Conservation (phyloP, 768 basidiomycete genomes). For the Candolleomyces eurysporus region DNA sequence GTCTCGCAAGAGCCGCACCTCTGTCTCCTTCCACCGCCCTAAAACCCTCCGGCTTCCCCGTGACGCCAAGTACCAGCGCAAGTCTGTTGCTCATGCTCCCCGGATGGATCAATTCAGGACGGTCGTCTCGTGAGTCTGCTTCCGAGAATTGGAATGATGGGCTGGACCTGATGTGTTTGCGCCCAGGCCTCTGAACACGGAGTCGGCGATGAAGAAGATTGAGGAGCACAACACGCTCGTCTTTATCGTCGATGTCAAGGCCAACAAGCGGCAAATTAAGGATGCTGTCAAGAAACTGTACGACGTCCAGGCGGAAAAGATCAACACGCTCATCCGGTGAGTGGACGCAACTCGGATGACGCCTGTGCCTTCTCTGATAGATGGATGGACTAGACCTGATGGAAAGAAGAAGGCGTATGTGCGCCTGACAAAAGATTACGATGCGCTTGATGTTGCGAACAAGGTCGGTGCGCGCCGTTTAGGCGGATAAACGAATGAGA, state of each 20-base stretch:
- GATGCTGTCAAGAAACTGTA: slow-evolving; percentile 99
- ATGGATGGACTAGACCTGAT: slow-evolving; percentile 64
- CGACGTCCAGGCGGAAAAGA: slow-evolving; percentile 92
- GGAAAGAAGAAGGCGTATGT: slow-evolving; percentile 99
- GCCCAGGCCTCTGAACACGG: slow-evolving; percentile 82
- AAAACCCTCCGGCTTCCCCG: slow-evolving; percentile 87
- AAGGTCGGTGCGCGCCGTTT: slow-evolving; percentile 51
- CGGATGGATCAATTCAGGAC: slow-evolving; percentile 97
- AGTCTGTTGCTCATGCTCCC: slow-evolving; percentile 87
- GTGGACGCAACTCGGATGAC: slow-evolving; percentile 20
- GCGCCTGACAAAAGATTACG: slow-evolving; percentile 90
- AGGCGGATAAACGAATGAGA: neutral
- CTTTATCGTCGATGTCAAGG: slow-evolving; percentile 91
- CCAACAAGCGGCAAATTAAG: slow-evolving; percentile 99
- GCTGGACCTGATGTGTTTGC: slow-evolving; percentile 1
- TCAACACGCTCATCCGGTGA: slow-evolving; percentile 98
- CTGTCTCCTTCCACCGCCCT: slow-evolving; percentile 93
- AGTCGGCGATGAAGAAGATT: slow-evolving; percentile 99
- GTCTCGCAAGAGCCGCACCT: slow-evolving; percentile 77
- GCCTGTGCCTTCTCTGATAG: neutral
- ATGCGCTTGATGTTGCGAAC: slow-evolving; percentile 96
- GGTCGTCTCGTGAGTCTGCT: slow-evolving; percentile 70
- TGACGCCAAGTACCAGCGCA: slow-evolving; percentile 92
- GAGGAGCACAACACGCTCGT: slow-evolving; percentile 99
- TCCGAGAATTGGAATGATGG: neutral